Base-by-base conservation (phyloP, 1,284 basidiomycete genomes). In the Vanrija pseudolonga region DNA sequence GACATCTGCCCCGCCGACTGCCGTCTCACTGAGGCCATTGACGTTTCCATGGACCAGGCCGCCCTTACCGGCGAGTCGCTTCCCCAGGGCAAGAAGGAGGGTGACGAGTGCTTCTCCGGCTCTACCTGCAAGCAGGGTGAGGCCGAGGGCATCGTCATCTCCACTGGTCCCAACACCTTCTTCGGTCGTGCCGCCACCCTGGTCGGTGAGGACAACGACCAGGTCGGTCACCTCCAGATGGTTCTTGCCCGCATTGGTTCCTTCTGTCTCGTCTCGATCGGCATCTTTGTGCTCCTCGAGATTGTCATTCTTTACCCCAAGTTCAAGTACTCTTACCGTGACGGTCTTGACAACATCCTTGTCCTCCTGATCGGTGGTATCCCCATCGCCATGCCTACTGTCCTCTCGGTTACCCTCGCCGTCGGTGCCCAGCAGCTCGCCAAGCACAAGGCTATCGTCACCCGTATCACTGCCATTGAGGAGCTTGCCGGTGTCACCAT, bases 281-380 rank as follows among this genome's bases (percentile, higher is more conserved):
- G 90, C 77, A 87, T 91, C 71, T 94, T 95, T 79, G 89, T 95
- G 67, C 55, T 95, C 59, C 87, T 89, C 47, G 90, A 94, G 78
- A 93, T 94, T 60, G 80, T 92, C 74, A 84, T 89, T 64, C 82
- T 94, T 56, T 94, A 94, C 76, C 87, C 89, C 50, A 87, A 84
- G 42, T 94, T 89, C 87, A 82, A 81, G 56, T 95, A 89, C 83
- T 77, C 71, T 48, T 98, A 98, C 82, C 90, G 93, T 72, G 87
- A 86, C 63, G 93, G 93, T 81, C 87, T 97, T 66, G 86, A 97
- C 83, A 89, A 93, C 82, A 93, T 96, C 79, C 84, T 96, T 47
- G 91, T 96, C 66, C 88, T 96, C 76, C 83, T 97, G 83, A 96
- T 97, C 80, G 90, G 93, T 83, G 93, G 93, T 84, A 96, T 97